A percentile compares a stretch with the other conserved stretches of the same genome.
Conservation (phyloP, 2,329 filamentous ascomycete genomes). For the Aphanoascus verrucosus region DNA sequence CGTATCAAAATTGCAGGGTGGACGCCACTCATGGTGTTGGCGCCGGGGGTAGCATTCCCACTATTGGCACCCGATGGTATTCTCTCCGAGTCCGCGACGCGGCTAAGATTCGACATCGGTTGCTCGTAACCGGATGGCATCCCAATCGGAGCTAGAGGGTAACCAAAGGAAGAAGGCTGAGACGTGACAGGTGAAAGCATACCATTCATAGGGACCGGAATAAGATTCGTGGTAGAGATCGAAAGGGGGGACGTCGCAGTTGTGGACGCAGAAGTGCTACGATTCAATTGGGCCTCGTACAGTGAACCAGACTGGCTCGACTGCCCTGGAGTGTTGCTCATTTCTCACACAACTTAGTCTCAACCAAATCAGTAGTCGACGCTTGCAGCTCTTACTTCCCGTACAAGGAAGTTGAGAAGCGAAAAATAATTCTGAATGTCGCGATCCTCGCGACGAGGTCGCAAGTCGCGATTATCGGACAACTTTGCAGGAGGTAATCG, state of each 20-base stretch:
- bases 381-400: background rate
- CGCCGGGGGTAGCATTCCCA: conserved; percentile 27
- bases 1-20: conserved; percentile 45
- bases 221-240: conserved; percentile 23
- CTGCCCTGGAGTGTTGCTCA: conserved; percentile 9
- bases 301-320: conserved; percentile 12
- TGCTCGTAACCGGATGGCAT: conserved; percentile 26
- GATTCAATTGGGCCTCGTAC: conserved; percentile 11
- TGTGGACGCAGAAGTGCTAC: conserved; percentile 9
- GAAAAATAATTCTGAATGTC: background rate
- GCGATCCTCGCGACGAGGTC: conserved; percentile 15
- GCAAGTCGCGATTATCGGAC: conserved; percentile 7
- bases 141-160: conserved; percentile 32
- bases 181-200: conserved; percentile 34
- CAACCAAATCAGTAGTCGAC: background rate
- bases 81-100: conserved; percentile 15
- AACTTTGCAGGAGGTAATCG: background rate
- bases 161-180: conserved; percentile 26
- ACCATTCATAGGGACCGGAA: conserved; percentile 27
- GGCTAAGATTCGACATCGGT: background rate
- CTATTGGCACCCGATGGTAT: conserved; percentile 5
- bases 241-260: conserved; percentile 12
- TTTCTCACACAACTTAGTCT: background rate
- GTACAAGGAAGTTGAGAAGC: background rate
- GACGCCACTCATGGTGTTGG: conserved; percentile 21